phyloP scores from a whole-genome alignment of 1,284 basidiomycete species.

The Rhodofomes roseus region DNA sequence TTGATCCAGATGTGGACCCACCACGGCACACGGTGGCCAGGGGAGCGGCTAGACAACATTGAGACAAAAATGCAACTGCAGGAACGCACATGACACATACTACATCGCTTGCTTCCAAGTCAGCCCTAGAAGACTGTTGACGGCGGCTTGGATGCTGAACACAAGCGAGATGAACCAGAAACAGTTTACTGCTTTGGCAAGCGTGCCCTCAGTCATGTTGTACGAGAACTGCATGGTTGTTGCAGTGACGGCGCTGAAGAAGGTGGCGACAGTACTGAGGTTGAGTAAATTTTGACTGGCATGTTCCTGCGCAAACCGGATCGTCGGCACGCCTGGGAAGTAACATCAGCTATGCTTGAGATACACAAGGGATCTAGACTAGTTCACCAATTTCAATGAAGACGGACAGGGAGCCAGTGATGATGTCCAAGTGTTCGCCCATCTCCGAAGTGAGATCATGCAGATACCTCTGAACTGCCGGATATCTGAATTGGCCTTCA shows the following conservation, averaged over 20 bases:
- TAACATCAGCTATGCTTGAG: background rate
- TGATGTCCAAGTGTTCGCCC: conserved; percentile 65
- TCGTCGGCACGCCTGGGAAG: conserved; percentile 60
- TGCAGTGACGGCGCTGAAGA: conserved; percentile 74
- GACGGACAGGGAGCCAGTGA: conserved; percentile 58
- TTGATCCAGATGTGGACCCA: conserved; percentile 82
- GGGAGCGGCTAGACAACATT: conserved; percentile 42
- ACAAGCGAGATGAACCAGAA: conserved; percentile 76
- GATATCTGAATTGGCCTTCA: conserved; percentile 63
- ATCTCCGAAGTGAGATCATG: conserved; percentile 68
- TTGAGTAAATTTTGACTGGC: conserved; percentile 65
- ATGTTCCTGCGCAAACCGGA: conserved; percentile 71
- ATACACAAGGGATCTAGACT: background rate
- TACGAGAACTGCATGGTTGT: conserved; percentile 69
- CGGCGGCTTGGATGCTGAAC: conserved; percentile 72
- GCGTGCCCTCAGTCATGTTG: conserved; percentile 25
- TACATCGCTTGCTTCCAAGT: conserved; percentile 81
- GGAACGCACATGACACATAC: conserved; percentile 39
- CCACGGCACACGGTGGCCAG: conserved; percentile 68
- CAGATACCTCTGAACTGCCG: conserved; percentile 67
- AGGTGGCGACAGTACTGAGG: conserved; percentile 71
- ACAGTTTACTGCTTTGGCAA: conserved; percentile 55
- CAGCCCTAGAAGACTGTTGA: conserved; percentile 67
- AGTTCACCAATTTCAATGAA: conserved; percentile 65
- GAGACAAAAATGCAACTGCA: background rate